Conservation (phyloP, 2,329 filamentous ascomycete genomes). For the Pseudogymnoascus sp. region DNA sequence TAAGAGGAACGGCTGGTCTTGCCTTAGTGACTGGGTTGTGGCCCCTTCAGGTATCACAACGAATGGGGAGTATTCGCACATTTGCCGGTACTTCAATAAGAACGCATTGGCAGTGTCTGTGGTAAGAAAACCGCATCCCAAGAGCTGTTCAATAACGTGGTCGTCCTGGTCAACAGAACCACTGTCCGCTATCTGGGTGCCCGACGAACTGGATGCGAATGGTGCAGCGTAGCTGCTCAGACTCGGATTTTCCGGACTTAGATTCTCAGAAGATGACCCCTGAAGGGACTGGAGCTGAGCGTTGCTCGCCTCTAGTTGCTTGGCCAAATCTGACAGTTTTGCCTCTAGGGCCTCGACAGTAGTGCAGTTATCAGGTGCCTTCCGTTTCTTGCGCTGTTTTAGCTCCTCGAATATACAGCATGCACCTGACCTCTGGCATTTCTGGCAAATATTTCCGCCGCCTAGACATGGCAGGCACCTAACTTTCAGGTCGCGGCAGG, state of each 20-base stretch:
- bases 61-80: conserved; percentile 19
- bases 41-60: conserved; percentile 14
- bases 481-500: not conserved
- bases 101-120: not conserved
- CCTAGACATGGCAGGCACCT: not conserved
- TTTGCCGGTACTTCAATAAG: conserved; percentile 4
- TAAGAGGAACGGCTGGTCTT: conserved; percentile 17
- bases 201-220: not conserved
- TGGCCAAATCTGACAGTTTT: not conserved
- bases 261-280: not conserved
- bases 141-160: not conserved
- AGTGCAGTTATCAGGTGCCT: not conserved
- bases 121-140: not conserved
- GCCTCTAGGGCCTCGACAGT: not conserved
- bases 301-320: not conserved
- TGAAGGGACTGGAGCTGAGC: not conserved
- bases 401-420: conserved; percentile 2
- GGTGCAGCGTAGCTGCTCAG: not conserved
- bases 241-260: not conserved
- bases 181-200: not conserved
- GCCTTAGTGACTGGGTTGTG: conserved; percentile 10
- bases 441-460: not conserved
- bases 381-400: not conserved
- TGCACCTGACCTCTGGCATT: conserved; percentile 4
- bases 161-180: not conserved